Conservation (phyloP, 139 green algal species). For the Dunaliella primolecta region DNA sequence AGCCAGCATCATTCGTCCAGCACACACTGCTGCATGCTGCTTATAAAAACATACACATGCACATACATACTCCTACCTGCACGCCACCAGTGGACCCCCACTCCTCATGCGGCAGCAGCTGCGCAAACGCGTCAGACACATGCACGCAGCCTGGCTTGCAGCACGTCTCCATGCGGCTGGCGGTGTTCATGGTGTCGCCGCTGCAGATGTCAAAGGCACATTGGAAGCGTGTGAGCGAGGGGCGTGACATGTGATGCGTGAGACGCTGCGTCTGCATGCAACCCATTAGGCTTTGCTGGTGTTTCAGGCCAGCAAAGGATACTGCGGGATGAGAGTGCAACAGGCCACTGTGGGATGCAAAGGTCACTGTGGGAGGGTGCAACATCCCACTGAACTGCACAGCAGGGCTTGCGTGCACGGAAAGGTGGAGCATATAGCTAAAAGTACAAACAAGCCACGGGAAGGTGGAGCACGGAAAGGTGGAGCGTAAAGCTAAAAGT, state of each 20-base stretch:
- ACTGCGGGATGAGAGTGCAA: too few species aligned
- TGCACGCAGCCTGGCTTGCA: slow-evolving; percentile 49
- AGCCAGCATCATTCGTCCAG: too few species aligned
- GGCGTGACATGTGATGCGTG: neutral
- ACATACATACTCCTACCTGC: slow-evolving; percentile 18
- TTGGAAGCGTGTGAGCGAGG: neutral
- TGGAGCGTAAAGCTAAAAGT: neutral
- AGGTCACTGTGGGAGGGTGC: too few species aligned
- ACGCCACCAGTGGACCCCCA: slow-evolving; percentile 41
- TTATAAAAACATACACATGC: too few species aligned
- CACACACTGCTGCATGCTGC: too few species aligned
- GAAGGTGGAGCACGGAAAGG: neutral
- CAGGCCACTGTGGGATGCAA: too few species aligned
- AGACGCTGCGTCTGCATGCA: neutral
- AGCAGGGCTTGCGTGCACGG: neutral
- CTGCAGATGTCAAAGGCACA: neutral
- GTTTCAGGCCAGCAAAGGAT: too few species aligned
- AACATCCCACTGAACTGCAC: too few species aligned
- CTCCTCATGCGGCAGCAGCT: slow-evolving; percentile 32
- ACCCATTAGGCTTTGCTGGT: too few species aligned
- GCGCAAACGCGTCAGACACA: slow-evolving; percentile 39
- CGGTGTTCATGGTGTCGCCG: slow-evolving; percentile 25
- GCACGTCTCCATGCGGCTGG: slow-evolving; percentile 34
- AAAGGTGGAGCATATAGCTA: neutral
- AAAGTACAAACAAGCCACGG: neutral